Evolutionary conservation across 2,329 filamentous ascomycete genomes (phyloP).

Genomic region (Penicillium psychrosexuale): DNA sequence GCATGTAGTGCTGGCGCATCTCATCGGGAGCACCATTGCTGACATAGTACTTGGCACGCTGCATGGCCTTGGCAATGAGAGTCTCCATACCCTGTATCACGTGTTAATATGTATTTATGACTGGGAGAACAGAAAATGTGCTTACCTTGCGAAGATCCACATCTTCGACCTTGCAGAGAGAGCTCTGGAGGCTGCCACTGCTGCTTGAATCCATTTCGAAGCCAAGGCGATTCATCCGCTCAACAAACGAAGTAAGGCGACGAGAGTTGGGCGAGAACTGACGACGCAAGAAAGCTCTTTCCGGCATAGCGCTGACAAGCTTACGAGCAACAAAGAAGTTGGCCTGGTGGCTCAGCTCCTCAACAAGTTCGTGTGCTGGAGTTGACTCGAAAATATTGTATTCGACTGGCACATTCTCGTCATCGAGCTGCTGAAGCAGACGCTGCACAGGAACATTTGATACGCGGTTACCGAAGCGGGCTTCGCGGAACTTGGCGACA

Average conservation of each 20-base stretch:
- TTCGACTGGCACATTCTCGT: conserved; percentile 96
- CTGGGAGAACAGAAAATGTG: background rate
- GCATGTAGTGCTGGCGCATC: conserved; percentile 80
- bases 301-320: conserved; percentile 72
- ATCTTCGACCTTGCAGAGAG: conserved; percentile 89
- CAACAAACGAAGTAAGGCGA: conserved; percentile 83
- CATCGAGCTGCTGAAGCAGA: conserved; percentile 88
- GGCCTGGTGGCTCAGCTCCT: conserved; percentile 91
- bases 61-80: conserved; percentile 89
- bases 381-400: conserved; percentile 94
- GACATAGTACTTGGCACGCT: conserved; percentile 92
- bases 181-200: conserved; percentile 89
- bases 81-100: conserved; percentile 79
- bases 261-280: conserved; percentile 82
- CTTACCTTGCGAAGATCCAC: conserved; percentile 73
- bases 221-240: conserved; percentile 87
- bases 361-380: conserved; percentile 83
- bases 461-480: conserved; percentile 74
- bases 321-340: conserved; percentile 87
- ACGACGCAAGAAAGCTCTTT: conserved; percentile 87
- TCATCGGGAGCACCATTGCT: conserved; percentile 73
- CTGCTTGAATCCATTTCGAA: conserved; percentile 86
- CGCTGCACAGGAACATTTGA: conserved; percentile 81
- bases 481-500: conserved; percentile 85
- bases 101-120: conserved; percentile 8